Evolutionary conservation across 495 filamentous ascomycete genomes (phyloP).

Genomic region (Daldinia decipiens): DNA sequence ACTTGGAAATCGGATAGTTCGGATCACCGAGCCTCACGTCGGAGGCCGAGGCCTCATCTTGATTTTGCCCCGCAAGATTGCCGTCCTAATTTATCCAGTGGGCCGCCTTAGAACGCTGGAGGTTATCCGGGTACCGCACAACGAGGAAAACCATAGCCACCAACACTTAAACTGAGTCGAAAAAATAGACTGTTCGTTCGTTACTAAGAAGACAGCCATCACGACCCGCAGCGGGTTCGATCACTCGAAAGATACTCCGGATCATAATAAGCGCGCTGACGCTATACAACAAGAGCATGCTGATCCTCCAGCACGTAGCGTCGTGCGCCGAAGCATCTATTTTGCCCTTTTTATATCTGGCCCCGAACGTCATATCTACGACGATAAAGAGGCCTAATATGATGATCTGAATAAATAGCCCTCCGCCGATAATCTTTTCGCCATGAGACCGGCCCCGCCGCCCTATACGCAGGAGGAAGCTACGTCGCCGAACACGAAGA

Average conservation of each 20-base stretch:
- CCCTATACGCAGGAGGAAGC: constrained; percentile 56
- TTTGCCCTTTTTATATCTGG: constrained; percentile 24
- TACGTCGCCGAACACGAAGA: constrained; percentile 60
- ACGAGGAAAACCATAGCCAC: constrained; percentile 56
- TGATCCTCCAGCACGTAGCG: constrained; percentile 55
- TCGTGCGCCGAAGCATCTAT: constrained; percentile 1
- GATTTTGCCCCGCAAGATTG: constrained; percentile 8
- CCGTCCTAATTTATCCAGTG: constrained; percentile 6
- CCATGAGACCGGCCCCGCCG: constrained; percentile 50
- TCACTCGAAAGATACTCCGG: constrained; percentile 67
- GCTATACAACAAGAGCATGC: constrained; percentile 65
- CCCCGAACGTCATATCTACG: constrained; percentile 54
- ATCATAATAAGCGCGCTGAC: constrained; percentile 67
- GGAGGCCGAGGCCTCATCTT: constrained; percentile 2
- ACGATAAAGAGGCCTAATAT: constrained; percentile 62
- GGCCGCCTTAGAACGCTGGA: background rate
- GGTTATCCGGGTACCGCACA: constrained; percentile 17
- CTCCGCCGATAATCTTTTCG: constrained; percentile 56
- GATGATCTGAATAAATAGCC: constrained; percentile 61
- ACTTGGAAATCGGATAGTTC: background rate
- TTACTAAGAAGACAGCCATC: constrained; percentile 60
- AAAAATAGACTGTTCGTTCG: constrained; percentile 70
- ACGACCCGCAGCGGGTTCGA: constrained; percentile 68
- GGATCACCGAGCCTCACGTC: background rate
- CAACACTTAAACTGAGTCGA: constrained; percentile 69